Base-by-base conservation (phyloP, 73 alveolate genomes). In the Tetrahymena borealis region DNA sequence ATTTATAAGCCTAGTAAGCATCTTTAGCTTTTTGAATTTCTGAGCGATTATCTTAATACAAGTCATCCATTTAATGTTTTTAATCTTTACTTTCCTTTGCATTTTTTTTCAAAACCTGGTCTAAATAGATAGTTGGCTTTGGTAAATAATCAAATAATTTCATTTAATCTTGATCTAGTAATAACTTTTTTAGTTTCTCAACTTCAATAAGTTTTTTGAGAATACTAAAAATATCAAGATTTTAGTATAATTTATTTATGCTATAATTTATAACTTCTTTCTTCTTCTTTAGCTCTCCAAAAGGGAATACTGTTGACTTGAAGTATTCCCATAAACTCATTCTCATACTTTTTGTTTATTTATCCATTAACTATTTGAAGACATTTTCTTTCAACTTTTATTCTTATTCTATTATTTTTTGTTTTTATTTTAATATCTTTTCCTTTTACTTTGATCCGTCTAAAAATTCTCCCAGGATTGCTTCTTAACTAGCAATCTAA, bases 101-200 rank as follows among this genome's bases (percentile, higher is more conserved):
- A 24, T 13, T 60, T n/a, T 60, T 60, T 60, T 9, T 60, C 11
- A 10, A 13, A 60, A 60, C n/a, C 13, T 24, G 41, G 78, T 36
- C 91, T 38, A 36, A 79, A 32, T 33, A 4, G 20, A 79, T 79
- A 5, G 43, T 36, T 4, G 95, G 95, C 78, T 93, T 93, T 11
- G 95, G 95, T 18, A 93, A 85, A 40, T 93, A 93, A 40, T 93
- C 95, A 93, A 93, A 93, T 40, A 93, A 39, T 39, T 93, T 93
- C 6, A 93, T 79, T 40, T 93, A 33, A 32, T 78, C 93, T 5
- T 42, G 24, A 93, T 93, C 41, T 32, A 93, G 38, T 32, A 93
- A 38, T n/a, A 93, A 39, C 31, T 60, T 78, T 85, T 93, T 93
- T 40, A 93, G 33, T 41, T 93, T 93, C 78, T 93, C 95, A n/a